Conservation (phyloP, 2,329 filamentous ascomycete species). For the Orbilia oligospora region DNA sequence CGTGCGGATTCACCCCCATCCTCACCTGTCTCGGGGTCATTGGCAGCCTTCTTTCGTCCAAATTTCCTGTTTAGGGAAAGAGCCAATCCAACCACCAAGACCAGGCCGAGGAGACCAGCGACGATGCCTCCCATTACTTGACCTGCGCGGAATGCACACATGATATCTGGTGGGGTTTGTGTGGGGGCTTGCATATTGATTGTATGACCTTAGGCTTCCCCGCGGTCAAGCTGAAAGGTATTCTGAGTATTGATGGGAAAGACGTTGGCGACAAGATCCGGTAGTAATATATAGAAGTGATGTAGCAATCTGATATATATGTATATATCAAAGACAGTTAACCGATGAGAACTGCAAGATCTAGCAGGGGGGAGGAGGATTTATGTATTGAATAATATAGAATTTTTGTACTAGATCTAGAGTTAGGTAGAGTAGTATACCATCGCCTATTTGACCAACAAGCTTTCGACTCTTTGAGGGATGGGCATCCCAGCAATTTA, state of each 20-base stretch:
- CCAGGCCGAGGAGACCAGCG: constrained; percentile 13
- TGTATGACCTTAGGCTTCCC: too few relatives aligned
- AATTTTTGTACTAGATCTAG: not conserved
- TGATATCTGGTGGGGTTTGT: not conserved
- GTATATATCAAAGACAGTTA: not conserved
- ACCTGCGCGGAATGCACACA: constrained; percentile 29
- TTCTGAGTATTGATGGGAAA: too few relatives aligned
- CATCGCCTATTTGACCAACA: not conserved
- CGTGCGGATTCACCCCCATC: constrained; percentile 6
- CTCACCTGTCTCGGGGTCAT: not conserved
- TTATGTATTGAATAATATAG: not conserved
- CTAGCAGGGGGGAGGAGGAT: not conserved
- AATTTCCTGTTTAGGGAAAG: constrained; percentile 17
- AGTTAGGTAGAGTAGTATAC: not conserved
- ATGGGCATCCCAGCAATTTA: not conserved
- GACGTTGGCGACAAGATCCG: too few relatives aligned
- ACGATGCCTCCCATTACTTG: constrained; percentile 41
- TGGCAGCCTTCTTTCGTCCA: not conserved
- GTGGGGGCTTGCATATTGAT: not conserved
- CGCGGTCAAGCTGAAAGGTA: not conserved
- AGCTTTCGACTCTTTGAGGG: not conserved
- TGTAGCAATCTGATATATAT: not conserved
- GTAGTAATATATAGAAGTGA: not conserved
- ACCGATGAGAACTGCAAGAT: not conserved
- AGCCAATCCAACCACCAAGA: not conserved